Conservation (phyloP, 2,329 filamentous ascomycete species). For the Trichoderma sp. region DNA sequence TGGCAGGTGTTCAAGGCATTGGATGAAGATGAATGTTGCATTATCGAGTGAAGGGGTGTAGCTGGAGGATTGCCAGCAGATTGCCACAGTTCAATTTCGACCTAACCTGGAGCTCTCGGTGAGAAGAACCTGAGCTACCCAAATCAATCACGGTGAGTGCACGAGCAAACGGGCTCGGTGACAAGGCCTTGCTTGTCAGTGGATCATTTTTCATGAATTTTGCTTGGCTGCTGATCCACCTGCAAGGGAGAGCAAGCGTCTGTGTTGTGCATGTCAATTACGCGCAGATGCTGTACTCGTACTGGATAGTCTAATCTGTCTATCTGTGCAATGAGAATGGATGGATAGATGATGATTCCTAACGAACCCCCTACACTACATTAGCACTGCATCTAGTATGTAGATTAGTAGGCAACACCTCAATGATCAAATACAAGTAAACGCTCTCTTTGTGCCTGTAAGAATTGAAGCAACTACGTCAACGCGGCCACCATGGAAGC, state of each 20-base stretch:
- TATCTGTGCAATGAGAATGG: not conserved
- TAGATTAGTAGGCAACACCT: no score
- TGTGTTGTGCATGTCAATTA: not conserved
- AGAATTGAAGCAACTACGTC: not conserved
- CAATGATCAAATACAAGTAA: no score
- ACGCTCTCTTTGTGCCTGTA: no score
- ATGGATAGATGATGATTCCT: not conserved
- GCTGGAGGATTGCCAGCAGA: not conserved
- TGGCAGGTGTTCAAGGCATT: not conserved
- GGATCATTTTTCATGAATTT: not conserved
- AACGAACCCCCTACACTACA: no score
- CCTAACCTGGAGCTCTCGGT: constrained; percentile 5
- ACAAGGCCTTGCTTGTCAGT: not conserved
- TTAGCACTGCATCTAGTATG: no score
- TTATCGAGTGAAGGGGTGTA: not conserved
- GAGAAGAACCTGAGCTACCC: not conserved
- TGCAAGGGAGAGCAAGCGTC: not conserved
- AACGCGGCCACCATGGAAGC: not conserved
- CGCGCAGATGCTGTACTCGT: not conserved
- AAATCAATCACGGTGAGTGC: not conserved
- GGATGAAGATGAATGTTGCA: not conserved
- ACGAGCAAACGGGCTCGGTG: not conserved
- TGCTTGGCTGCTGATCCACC: not conserved
- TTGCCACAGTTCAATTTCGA: not conserved
- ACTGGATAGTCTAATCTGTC: not conserved